A percentile compares a stretch with the other conserved stretches of the same genome.
Conservation (phyloP, 148 eudicot genomes). For the Pouteria glomerata region DNA sequence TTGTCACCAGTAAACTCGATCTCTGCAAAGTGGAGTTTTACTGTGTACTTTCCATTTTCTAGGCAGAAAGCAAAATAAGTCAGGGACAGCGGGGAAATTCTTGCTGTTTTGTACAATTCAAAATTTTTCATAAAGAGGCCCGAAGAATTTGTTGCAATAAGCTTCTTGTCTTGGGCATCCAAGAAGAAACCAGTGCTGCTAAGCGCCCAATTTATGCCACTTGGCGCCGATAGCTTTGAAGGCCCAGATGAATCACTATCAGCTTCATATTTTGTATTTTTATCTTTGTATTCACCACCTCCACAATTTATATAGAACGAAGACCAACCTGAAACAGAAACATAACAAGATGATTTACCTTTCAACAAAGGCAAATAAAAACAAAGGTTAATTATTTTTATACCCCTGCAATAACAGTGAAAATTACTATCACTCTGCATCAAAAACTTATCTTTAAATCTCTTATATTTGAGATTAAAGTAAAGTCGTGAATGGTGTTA, state of each 20-base stretch:
- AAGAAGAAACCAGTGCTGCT: slow-evolving; percentile 34
- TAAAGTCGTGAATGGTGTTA: too few relatives aligned
- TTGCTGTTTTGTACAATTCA: neutral
- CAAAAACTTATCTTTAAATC: too few relatives aligned
- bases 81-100: neutral
- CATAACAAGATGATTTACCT: neutral
- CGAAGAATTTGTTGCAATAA: slow-evolving; percentile 4
- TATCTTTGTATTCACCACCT: slow-evolving; percentile 5
- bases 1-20: too few relatives aligned
- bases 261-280: slow-evolving; percentile 10
- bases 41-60: neutral
- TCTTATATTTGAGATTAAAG: too few relatives aligned
- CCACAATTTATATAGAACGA: too few relatives aligned
- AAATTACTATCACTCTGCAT: too few relatives aligned
- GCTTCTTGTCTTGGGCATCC: slow-evolving; percentile 3
- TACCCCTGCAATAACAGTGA: too few relatives aligned
- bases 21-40: neutral
- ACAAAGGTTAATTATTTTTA: too few relatives aligned
- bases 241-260: slow-evolving; percentile 15
- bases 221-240: slow-evolving; percentile 5
- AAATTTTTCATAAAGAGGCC: slow-evolving; percentile 3
- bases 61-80: neutral
- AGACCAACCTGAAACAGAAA: slow-evolving; percentile 12
- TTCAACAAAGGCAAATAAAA: neutral
- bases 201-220: slow-evolving; percentile 20